A percentile compares a stretch with the other conserved stretches of the same genome.
phyloP scores from a whole-genome alignment of 176 grass and related monocot species.

The Musa itinerans region DNA sequence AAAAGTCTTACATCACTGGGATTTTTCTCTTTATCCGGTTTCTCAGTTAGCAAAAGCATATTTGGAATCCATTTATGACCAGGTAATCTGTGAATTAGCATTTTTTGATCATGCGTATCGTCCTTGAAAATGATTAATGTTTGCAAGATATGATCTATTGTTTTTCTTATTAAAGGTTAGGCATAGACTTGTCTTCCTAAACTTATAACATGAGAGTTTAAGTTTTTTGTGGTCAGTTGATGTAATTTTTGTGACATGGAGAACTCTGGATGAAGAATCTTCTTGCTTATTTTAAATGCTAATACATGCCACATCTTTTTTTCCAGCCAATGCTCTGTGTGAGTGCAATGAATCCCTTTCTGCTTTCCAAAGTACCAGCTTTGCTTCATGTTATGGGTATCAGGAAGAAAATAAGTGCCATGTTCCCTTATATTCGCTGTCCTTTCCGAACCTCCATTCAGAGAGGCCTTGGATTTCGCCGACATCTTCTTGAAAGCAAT shows the following conservation, averaged over 20 bases:
- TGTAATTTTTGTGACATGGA: too few relatives aligned
- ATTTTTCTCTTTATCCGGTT: slow-evolving; percentile 83
- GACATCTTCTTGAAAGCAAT: slow-evolving; percentile 93
- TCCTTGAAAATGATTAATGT: background rate
- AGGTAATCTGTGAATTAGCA: slow-evolving; percentile 32
- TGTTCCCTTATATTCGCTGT: slow-evolving; percentile 86
- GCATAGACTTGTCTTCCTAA: background rate
- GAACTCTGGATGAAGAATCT: too few relatives aligned
- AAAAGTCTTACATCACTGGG: slow-evolving; percentile 80
- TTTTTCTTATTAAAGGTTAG: background rate
- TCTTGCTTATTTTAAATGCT: background rate
- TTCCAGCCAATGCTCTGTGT: slow-evolving; percentile 97
- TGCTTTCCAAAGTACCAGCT: slow-evolving; percentile 89
- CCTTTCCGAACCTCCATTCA: slow-evolving; percentile 79
- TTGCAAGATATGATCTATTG: background rate
- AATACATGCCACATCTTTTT: slow-evolving; percentile 20
- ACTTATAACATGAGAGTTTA: background rate
- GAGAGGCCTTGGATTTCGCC: slow-evolving; percentile 62
- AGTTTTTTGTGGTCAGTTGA: background rate
- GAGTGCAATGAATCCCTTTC: slow-evolving; percentile 93
- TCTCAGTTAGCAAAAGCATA: slow-evolving; percentile 93
- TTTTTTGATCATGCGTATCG: slow-evolving; percentile 2
- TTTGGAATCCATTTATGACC: slow-evolving; percentile 89
- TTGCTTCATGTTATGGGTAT: slow-evolving; percentile 80
- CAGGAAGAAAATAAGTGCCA: slow-evolving; percentile 82